Conservation (phyloP, 2,329 filamentous ascomycete genomes). For the Alternaria angustiovoidea region DNA sequence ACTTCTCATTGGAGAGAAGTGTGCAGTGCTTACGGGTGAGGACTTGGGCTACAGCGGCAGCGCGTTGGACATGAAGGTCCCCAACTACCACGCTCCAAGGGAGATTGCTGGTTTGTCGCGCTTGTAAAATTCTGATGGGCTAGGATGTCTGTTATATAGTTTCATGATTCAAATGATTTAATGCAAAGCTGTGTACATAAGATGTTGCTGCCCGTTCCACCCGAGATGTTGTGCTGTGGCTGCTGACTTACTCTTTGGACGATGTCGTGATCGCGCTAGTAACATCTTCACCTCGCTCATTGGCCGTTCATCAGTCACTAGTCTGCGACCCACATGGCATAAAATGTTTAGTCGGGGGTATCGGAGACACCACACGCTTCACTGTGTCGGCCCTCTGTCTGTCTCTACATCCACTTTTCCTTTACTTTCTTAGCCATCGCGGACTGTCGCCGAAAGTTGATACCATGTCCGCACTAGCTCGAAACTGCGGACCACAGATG, state of each 20-base stretch:
- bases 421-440: background rate
- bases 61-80: slow-evolving; percentile 79
- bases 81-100: slow-evolving; percentile 57
- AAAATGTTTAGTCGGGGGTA: slow-evolving; percentile 3
- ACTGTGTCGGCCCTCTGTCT: background rate
- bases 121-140: slow-evolving; percentile 41
- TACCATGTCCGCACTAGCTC: slow-evolving; percentile 2
- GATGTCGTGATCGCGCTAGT: slow-evolving; percentile 11
- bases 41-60: slow-evolving; percentile 77
- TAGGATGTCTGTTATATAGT: slow-evolving; percentile 3
- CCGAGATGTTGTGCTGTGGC: background rate
- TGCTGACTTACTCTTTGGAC: background rate
- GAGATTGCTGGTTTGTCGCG: slow-evolving; percentile 55
- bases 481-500: background rate
- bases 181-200: background rate
- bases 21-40: slow-evolving; percentile 72
- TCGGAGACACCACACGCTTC: background rate
- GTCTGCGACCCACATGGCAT: slow-evolving; percentile 2
- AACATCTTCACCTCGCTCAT: background rate
- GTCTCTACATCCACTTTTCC: background rate
- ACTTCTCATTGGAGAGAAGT: slow-evolving; percentile 79
- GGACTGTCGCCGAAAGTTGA: background rate
- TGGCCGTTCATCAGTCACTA: background rate
- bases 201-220: background rate
- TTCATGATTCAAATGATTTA: background rate